Base-by-base conservation (phyloP, 1,284 basidiomycete genomes). In the Farysia itapuensis region DNA sequence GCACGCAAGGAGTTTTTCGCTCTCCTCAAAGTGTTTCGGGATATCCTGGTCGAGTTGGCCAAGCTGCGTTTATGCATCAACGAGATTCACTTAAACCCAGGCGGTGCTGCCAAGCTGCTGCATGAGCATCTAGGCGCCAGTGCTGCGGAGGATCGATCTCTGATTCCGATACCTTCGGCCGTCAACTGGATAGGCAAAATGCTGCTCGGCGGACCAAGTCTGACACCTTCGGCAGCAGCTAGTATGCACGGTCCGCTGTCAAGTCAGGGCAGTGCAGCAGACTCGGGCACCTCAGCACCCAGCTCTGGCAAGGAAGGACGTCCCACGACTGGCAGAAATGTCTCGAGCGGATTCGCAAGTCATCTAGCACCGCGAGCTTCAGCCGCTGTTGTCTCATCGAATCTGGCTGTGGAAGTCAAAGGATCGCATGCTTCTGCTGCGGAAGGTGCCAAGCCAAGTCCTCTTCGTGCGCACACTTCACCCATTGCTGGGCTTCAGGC, bases 41-140 rank as follows among this genome's bases (percentile, higher is more conserved):
- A 97, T 54, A 79, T 87, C 21, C 89, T 97, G 57, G 81, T 81
- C 31, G 90, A 95, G 73, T 81, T 95, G 66, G 87, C 89, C 5
- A 83, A 87, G 61, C 80, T 97, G 58, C 85, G 92, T 32, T 83
- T 85, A 18, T 83, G 86, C 15, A 80, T 97, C 54, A 98, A 98
- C 75, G 88, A 95, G 54, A 82, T 97, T 23, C 86, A 92, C 39
- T 82, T 98, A 29, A 89, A 96, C 53, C 94, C 94, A 16, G 79
- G 82, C 3, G 79, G 86, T 18, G 92, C 73, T 4, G 41, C 66
- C 20, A 60, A 58, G 43, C 56, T 75, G 26, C 54, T 75, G 18
- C 47, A 73, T 7, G 71, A 75, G 25, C 69, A 74, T 23, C 63
- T 76, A 2, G 68, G 67, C 14, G 64, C 56, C 11, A 43, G 45